Evolutionary conservation across 305 asterid species (phyloP).

Genomic region (Fraxinus greggii): DNA sequence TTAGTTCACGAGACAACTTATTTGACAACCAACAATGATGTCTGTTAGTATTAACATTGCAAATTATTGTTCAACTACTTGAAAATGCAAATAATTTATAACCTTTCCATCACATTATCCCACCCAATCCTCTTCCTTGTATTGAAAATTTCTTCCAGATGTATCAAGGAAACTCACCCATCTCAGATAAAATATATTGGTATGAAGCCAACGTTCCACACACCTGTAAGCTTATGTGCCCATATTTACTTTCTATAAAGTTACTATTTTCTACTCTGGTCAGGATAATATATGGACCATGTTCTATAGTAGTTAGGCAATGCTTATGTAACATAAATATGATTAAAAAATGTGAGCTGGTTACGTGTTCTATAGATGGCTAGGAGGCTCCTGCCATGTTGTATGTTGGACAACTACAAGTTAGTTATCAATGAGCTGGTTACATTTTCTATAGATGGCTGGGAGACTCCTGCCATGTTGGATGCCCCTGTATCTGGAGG

Average conservation of each 20-base stretch:
- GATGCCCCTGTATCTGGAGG: constrained; percentile 99
- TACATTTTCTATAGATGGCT: constrained; percentile 37
- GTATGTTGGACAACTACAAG: not conserved
- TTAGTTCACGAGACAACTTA: not conserved
- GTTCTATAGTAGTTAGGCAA: not conserved
- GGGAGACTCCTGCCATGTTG: constrained; percentile 64
- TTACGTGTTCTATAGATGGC: constrained; percentile 35
- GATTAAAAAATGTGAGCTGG: not conserved
- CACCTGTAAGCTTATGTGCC: not conserved
- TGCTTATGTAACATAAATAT: not conserved
- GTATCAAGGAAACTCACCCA: not conserved
- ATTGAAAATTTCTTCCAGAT: not conserved
- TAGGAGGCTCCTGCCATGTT: constrained; percentile 29
- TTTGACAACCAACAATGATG: not conserved
- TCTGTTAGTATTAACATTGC: not conserved
- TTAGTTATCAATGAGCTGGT: not conserved
- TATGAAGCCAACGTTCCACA: not conserved
- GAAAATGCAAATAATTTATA: not conserved
- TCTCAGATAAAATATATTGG: not conserved
- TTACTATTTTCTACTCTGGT: not conserved
- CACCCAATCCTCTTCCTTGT: not conserved
- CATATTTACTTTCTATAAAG: not conserved
- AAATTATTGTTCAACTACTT: not conserved
- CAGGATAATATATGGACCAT: not conserved
- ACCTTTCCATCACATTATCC: not conserved